Base-by-base conservation (phyloP, 148 eudicot genomes). In the Rhododendron simsii region DNA sequence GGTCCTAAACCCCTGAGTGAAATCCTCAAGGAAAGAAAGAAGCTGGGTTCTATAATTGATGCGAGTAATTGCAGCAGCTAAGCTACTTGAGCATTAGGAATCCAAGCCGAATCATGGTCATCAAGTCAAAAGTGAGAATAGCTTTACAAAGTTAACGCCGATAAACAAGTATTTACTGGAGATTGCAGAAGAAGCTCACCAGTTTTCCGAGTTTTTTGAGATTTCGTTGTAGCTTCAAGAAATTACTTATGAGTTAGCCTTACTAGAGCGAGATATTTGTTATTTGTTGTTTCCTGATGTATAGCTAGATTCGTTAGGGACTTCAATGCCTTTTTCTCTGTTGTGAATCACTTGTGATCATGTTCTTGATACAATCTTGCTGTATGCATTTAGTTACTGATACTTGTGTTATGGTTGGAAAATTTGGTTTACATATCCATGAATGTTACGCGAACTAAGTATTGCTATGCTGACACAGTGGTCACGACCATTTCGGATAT, bases 1-100 rank as follows among this genome's bases (percentile, higher is more conserved):
- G 41, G 41, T 39, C 41, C 93, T 28, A 91, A 89, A 84, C 88
- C 84, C 88, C 84, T 90, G 82, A 87, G 87, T 88, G 92, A 90
- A 84, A 88, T 90, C 87, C 91, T 89, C 59, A 78, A 89, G 84
- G 87, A 89, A 59, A 92, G 89, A 81, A 82, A 83, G 78, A 85
- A 87, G 85, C 44, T 85, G 51, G 67, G 50, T 51, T 83, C 87
- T 18, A 86, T 76, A 53, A 21, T 63, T 78, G 82, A 84, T 86
- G 85, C 30, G 57, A 78, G 21, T 6, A 28, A 65, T 83, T 30
- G 81, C 81, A 80, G 73, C 75, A 67, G 86, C 87, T 89, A 47
- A 63, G 23, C 9, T 41, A 41, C 7, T 41, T 41, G 7, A 41
- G 44, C 44, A 41, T 41, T 9, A 13, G 39, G 65, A 55, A 47